These are phyloP conservation scores for Cordyceps cateniannulata DNA, from an alignment of 2,329 filamentous ascomycete genomes.

Conservation along the genomic window DNA sequence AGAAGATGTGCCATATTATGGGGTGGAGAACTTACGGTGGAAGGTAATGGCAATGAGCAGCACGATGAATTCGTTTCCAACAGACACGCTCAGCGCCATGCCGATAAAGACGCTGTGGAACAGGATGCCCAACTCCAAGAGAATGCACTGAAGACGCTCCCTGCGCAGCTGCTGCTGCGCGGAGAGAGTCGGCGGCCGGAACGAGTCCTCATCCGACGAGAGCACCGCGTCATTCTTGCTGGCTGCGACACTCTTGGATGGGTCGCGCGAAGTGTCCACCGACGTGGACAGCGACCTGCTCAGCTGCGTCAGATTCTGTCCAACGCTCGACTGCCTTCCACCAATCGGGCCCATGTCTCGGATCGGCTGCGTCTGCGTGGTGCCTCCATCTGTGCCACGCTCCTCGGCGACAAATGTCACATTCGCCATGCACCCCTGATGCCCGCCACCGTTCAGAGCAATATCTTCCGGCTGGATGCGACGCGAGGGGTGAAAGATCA, in stretches of 20 bases:
- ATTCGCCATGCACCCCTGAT: conserved; percentile 18
- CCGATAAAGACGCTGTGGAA: conserved; percentile 68
- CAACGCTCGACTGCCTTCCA: conserved; percentile 29
- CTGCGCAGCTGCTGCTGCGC: conserved; percentile 54
- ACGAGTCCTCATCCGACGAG: conserved; percentile 15
- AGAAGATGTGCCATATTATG: background rate
- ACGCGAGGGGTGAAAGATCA: conserved; percentile 46
- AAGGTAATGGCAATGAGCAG: conserved; percentile 73
- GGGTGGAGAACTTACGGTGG: conserved; percentile 42
- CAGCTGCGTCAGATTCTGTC: conserved; percentile 25
- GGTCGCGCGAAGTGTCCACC: conserved; percentile 16
- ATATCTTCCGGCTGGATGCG: conserved; percentile 20
- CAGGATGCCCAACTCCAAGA: conserved; percentile 69
- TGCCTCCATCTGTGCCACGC: background rate
- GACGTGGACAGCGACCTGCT: conserved; percentile 17
- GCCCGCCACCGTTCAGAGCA: background rate
- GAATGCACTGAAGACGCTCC: conserved; percentile 66
- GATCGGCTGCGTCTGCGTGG: conserved; percentile 17
- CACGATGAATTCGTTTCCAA: conserved; percentile 70
- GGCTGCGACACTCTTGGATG: conserved; percentile 12
- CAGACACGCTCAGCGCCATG: conserved; percentile 74
- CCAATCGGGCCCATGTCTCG: conserved; percentile 27
- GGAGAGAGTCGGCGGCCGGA: conserved; percentile 23
- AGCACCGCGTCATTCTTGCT: conserved; percentile 4
- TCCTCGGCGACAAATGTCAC: background rate